Conservation (phyloP, 108 stramenopile genomes). For the Skeletonema costatum region DNA sequence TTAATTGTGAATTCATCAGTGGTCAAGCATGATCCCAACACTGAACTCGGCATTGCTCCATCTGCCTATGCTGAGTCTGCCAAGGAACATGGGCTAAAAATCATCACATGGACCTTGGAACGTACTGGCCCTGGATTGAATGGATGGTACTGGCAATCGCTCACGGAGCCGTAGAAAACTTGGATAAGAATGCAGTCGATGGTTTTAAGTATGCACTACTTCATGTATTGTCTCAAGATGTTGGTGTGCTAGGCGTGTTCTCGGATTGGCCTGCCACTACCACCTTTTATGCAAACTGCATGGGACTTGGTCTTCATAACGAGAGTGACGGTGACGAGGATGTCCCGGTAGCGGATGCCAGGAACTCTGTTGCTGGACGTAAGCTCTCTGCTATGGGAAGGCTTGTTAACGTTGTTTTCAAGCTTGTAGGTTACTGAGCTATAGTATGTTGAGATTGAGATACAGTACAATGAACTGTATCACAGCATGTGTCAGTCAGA, state of each 20-base stretch:
- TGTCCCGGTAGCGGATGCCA: no score
- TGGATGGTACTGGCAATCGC: constrained; percentile 59
- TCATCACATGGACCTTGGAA: constrained; percentile 79
- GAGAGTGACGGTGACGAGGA: no score
- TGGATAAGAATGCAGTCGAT: constrained; percentile 17
- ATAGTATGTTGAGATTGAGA: no score
- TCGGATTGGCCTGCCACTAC: constrained; percentile 76
- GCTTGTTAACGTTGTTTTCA: no score
- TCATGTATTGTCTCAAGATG: constrained; percentile 53
- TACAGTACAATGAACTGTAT: no score
- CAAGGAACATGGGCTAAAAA: constrained; percentile 48
- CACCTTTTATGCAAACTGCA: constrained; percentile 79
- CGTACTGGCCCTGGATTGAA: constrained; percentile 52
- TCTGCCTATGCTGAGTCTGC: constrained; percentile 52
- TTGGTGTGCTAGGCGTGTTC: constrained; percentile 70
- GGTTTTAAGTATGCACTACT: constrained; percentile 55
- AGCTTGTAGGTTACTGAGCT: no score
- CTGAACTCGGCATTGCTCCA: constrained; percentile 34
- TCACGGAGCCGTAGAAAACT: constrained; percentile 21
- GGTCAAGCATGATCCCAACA: constrained; percentile 35
- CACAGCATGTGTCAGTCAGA: no score
- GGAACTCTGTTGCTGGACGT: no score
- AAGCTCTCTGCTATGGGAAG: no score
- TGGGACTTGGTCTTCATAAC: constrained; percentile 25
- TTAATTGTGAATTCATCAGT: background rate